A percentile compares a stretch with the other conserved stretches of the same genome.
Conservation (phyloP, 1,284 basidiomycete species). For the Irpex sp. region DNA sequence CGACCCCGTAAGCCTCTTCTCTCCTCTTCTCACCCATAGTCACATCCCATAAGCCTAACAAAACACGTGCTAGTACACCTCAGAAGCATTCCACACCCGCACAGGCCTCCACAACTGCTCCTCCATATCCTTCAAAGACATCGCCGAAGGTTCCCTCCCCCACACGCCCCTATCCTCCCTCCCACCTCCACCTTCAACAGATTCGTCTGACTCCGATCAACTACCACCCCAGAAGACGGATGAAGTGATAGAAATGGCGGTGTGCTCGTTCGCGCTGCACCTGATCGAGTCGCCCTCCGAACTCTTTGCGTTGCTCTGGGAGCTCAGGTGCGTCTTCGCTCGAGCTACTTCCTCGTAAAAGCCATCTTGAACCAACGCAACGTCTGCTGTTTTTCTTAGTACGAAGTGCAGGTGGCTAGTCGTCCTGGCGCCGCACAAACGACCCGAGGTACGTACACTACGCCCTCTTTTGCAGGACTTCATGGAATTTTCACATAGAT, state of each 20-base stretch:
- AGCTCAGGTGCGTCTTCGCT: constrained; percentile 33
- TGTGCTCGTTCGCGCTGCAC: constrained; percentile 74
- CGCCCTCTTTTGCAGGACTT: neutral
- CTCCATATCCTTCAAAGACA: constrained; percentile 48
- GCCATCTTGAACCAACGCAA: too few species aligned
- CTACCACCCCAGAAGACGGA: neutral
- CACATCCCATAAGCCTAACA: neutral
- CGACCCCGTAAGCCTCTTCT: constrained; percentile 34
- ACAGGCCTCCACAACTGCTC: constrained; percentile 42
- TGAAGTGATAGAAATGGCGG: constrained; percentile 49
- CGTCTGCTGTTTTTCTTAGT: constrained; percentile 25
- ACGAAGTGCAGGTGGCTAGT: constrained; percentile 61
- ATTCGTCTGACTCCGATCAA: neutral
- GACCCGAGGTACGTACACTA: constrained; percentile 52
- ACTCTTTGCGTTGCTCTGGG: constrained; percentile 61
- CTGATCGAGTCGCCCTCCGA: constrained; percentile 60
- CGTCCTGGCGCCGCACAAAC: constrained; percentile 71
- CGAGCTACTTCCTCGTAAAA: too few species aligned
- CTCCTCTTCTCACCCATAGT: neutral
- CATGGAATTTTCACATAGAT: constrained; percentile 37
- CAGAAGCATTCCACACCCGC: constrained; percentile 45
- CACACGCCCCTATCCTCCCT: constrained; percentile 9
- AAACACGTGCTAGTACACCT: constrained; percentile 43
- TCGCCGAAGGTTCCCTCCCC: constrained; percentile 47
- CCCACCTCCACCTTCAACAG: neutral